Evolutionary conservation across 352 stramenopile genomes (phyloP).

Genomic region (Elongisporangium senticosum): DNA sequence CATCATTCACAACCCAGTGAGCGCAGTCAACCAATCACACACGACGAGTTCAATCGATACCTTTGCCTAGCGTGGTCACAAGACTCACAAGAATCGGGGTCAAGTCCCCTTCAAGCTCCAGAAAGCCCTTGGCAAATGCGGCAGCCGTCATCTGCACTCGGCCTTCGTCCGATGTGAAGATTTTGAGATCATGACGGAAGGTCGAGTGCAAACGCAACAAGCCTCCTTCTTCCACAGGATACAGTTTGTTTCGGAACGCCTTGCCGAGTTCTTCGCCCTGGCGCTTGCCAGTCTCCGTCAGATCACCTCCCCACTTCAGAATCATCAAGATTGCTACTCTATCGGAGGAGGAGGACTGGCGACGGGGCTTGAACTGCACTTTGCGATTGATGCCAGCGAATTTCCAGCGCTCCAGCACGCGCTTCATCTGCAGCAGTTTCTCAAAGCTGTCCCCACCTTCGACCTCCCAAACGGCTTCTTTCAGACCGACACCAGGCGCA

Average conservation of each 20-base stretch:
- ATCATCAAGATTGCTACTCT: slow-evolving; percentile 95
- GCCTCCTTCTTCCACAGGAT: slow-evolving; percentile 88
- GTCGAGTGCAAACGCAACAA: slow-evolving; percentile 98
- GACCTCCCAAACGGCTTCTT: slow-evolving; percentile 80
- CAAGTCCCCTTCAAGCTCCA: slow-evolving; percentile 98
- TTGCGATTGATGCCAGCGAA: slow-evolving; percentile 98
- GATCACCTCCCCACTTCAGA: slow-evolving; percentile 98
- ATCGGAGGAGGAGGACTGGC: slow-evolving; percentile 27
- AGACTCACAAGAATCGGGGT: slow-evolving; percentile 98
- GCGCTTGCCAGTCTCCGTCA: slow-evolving; percentile 96
- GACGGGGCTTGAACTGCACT: slow-evolving; percentile 82
- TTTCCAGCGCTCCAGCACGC: slow-evolving; percentile 96
- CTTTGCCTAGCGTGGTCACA: slow-evolving; percentile 82
- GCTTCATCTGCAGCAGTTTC: slow-evolving; percentile 94
- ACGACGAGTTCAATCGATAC: slow-evolving; percentile 15
- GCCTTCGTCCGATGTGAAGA: slow-evolving; percentile 99
- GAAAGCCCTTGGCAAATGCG: slow-evolving; percentile 98
- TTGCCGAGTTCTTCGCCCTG: slow-evolving; percentile 95
- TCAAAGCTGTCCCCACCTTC: slow-evolving; percentile 87
- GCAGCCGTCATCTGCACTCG: slow-evolving; percentile 99
- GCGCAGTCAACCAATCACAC: slow-evolving; percentile 1
- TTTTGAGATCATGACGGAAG: slow-evolving; percentile 99
- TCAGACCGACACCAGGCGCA: slow-evolving; percentile 66
- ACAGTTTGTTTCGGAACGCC: slow-evolving; percentile 87
- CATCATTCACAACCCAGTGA: background rate